These are phyloP conservation scores for Pseudozyma hubeiensis DNA, from an alignment of 1,284 basidiomycete genomes.

Conservation along the genomic window DNA sequence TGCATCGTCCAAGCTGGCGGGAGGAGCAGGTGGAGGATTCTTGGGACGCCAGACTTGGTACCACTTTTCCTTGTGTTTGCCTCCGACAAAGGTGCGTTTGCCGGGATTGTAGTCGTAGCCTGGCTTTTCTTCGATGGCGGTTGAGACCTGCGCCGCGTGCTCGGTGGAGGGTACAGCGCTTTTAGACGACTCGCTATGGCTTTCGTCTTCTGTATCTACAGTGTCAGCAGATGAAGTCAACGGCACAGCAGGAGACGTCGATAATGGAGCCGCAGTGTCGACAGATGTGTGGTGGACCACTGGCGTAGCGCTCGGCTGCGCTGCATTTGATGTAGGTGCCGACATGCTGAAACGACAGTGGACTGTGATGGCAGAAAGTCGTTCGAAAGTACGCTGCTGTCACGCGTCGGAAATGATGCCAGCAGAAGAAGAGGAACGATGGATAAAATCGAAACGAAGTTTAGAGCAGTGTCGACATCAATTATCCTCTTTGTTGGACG, in stretches of 20 bases:
- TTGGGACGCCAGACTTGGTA: slow-evolving; percentile 66
- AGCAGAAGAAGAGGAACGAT: background rate
- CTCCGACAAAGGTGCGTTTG: slow-evolving; percentile 49
- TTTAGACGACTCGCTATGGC: slow-evolving; percentile 32
- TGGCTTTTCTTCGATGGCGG: slow-evolving; percentile 25
- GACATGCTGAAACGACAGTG: slow-evolving; percentile 1
- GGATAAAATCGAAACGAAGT: background rate
- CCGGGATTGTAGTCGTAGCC: slow-evolving; percentile 59
- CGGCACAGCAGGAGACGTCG: slow-evolving; percentile 3
- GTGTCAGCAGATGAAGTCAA: background rate
- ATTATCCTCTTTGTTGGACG: too few relatives aligned
- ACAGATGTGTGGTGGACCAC: background rate
- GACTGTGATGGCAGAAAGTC: background rate
- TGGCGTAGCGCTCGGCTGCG: slow-evolving; percentile 5
- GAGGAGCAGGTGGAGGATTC: slow-evolving; percentile 61
- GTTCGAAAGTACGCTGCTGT: too few relatives aligned
- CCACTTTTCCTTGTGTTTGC: slow-evolving; percentile 61
- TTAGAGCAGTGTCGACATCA: too few relatives aligned
- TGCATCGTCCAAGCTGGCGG: slow-evolving; percentile 73
- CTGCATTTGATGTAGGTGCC: slow-evolving; percentile 1
- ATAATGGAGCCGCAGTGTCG: background rate
- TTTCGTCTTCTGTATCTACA: slow-evolving; percentile 31
- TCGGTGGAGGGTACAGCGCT: slow-evolving; percentile 33
- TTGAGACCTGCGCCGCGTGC: slow-evolving; percentile 17
- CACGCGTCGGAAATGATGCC: too few relatives aligned